Evolutionary conservation across 2,329 filamentous ascomycete genomes (phyloP).

Genomic region (Zymoseptoria ardabiliae): DNA sequence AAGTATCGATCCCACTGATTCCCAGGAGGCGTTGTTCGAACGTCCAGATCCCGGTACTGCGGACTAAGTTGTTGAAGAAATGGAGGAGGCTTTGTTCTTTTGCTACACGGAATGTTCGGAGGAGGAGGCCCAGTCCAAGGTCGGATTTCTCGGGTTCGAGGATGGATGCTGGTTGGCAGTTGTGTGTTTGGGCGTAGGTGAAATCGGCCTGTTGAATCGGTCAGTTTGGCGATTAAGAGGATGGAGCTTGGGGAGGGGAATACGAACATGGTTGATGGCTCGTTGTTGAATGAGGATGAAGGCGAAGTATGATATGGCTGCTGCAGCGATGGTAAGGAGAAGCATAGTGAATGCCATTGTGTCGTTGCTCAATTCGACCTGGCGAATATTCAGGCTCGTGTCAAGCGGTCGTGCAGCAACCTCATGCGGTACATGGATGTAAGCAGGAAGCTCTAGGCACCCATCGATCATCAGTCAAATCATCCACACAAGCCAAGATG

Average conservation of each 20-base stretch:
- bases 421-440: background rate
- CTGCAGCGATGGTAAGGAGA: background rate
- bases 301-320: background rate
- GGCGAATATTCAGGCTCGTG: background rate
- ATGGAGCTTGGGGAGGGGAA: background rate
- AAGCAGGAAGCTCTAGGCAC: background rate
- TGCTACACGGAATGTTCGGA: background rate
- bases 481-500: background rate
- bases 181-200: background rate
- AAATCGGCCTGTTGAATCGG: background rate
- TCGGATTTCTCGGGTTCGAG: background rate
- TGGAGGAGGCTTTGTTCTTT: constrained; percentile 1
- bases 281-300: background rate
- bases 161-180: background rate
- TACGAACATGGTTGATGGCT: background rate
- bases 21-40: constrained; percentile 3
- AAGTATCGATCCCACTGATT: background rate
- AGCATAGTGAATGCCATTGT: background rate
- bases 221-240: background rate
- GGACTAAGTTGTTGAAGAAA: background rate
- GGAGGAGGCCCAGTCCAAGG: constrained; percentile 1
- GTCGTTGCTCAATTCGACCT: background rate
- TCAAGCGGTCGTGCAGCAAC: background rate
- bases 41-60: background rate
- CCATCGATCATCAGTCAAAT: background rate